A percentile compares a stretch with the other conserved stretches of the same genome.
These are phyloP conservation scores for Cryphonectria radicalis DNA, from an alignment of 2,329 filamentous ascomycete genomes.

Conservation along the genomic window DNA sequence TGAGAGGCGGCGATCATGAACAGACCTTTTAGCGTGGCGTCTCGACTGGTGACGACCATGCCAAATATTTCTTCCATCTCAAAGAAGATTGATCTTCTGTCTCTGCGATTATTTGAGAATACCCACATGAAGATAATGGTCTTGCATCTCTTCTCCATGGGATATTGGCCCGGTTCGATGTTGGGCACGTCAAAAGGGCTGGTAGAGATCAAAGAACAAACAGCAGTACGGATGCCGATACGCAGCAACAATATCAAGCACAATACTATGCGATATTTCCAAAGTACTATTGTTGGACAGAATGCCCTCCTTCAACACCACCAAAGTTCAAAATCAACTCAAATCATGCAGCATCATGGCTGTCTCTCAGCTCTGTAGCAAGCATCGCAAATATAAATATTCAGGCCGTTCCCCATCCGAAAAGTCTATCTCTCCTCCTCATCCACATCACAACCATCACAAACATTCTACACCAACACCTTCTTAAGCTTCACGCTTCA, in stretches of 20 bases:
- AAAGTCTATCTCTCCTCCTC: slow-evolving; percentile 27
- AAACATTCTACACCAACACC: slow-evolving; percentile 28
- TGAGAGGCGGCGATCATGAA: neutral
- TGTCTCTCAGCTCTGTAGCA: neutral
- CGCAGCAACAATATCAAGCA: slow-evolving; percentile 9
- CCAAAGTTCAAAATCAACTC: neutral
- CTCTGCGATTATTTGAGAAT: neutral
- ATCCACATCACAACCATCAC: slow-evolving; percentile 30
- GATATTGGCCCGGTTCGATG: neutral
- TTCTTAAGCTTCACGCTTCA: slow-evolving; percentile 20
- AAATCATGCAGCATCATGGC: neutral
- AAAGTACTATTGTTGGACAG: neutral
- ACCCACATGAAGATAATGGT: neutral
- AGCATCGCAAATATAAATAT: slow-evolving; percentile 32
- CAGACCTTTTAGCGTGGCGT: neutral
- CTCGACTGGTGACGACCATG: neutral
- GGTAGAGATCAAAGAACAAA: slow-evolving; percentile 1
- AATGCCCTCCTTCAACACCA: neutral
- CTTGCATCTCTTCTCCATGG: neutral
- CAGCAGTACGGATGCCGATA: neutral
- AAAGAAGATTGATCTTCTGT: neutral
- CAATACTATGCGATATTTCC: neutral
- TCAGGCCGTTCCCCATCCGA: slow-evolving; percentile 10
- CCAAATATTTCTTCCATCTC: no score
- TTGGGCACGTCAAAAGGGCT: neutral